phyloP scores from a whole-genome alignment of 768 basidiomycete genomes.

The Macrolepiota dolichaula region DNA sequence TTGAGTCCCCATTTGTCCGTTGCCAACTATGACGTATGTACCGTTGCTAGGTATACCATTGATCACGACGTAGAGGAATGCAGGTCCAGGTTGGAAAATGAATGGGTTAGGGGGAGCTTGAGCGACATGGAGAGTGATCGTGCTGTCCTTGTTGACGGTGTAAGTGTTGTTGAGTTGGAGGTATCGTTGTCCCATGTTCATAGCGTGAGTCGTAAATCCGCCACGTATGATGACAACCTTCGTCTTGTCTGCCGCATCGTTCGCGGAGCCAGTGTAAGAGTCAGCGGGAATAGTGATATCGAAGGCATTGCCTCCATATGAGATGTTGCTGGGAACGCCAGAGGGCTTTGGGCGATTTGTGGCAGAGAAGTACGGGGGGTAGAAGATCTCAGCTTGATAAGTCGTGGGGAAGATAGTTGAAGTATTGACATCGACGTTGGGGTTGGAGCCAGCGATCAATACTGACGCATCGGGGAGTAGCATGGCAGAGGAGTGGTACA shows the following conservation, averaged over 20 bases:
- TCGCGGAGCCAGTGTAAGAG: constrained; percentile 64
- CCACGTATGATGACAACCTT: constrained; percentile 78
- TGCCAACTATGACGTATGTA: constrained; percentile 73
- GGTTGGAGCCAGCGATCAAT: constrained; percentile 89
- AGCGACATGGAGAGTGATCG: constrained; percentile 73
- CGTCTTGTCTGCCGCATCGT: constrained; percentile 70
- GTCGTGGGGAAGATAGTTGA: constrained; percentile 67
- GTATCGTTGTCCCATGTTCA: constrained; percentile 86
- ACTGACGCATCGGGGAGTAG: constrained; percentile 86
- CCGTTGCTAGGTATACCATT: constrained; percentile 84
- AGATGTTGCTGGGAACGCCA: constrained; percentile 68
- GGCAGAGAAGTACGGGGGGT: constrained; percentile 83
- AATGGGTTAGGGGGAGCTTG: constrained; percentile 85
- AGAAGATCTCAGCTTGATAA: constrained; percentile 85
- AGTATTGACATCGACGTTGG: constrained; percentile 78
- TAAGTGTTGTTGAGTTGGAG: constrained; percentile 85
- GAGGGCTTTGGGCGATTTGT: constrained; percentile 62
- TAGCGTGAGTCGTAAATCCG: constrained; percentile 82
- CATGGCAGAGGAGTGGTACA: constrained; percentile 93
- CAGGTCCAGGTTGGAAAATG: constrained; percentile 87
- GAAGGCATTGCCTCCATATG: constrained; percentile 83
- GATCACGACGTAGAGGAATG: constrained; percentile 77
- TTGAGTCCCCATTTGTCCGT: constrained; percentile 74
- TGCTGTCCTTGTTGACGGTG: constrained; percentile 74
- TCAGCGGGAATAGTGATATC: constrained; percentile 65